Base-by-base conservation (phyloP, 306 rosid species). In the Quercus gilva region DNA sequence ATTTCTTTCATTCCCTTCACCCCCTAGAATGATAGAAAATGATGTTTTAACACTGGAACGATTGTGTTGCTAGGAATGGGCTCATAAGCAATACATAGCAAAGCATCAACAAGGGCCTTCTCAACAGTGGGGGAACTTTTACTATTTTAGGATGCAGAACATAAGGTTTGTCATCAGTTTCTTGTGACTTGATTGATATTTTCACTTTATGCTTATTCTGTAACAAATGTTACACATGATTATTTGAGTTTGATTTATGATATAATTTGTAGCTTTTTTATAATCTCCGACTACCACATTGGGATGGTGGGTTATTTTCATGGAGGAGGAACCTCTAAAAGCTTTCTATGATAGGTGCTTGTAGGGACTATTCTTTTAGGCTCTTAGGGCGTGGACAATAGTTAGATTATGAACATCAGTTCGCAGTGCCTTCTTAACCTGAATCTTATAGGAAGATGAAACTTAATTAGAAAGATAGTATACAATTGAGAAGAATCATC, bases 91-190 rank as follows among this genome's bases (percentile, higher is more conserved):
- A 83, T 96, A 93, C 83, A 91, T 96, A 57, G 94, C 92, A 19
- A 96, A 96, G 86, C 99, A 96, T 86, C 99, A 91, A 55, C 99
- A 96, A 79, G 98, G 99, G 75, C 97, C 98, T 84, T 96, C 99
- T 79, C 98, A 96, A 83, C 98, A 96, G 78, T 96, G 99, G 99
- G 98, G 98, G 29, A 96, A 96, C 83, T 96, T 96, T 84, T 90
- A 96, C 91, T 96, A 96, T 82, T 96, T 91, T 85, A 88, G 98
- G 91, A 96, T 96, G 99, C 96, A 88, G 79, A 89, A 84, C 75
- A 93, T 96, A 85, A 96, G 99, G 99, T 95, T 78, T 56, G 56
- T 84, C 73, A 70, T 33, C 15, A 20, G 17, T 58, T 20, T 20
- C 13, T 58, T 59, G 17, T 23, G 65, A 28, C 33, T 59, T 59